Percentiles rank a stretch among this genome's conserved stretches.
Evolutionary conservation across 805 yeast species (phyloP).

Genomic region (Wickerhamiella slavikovae): DNA sequence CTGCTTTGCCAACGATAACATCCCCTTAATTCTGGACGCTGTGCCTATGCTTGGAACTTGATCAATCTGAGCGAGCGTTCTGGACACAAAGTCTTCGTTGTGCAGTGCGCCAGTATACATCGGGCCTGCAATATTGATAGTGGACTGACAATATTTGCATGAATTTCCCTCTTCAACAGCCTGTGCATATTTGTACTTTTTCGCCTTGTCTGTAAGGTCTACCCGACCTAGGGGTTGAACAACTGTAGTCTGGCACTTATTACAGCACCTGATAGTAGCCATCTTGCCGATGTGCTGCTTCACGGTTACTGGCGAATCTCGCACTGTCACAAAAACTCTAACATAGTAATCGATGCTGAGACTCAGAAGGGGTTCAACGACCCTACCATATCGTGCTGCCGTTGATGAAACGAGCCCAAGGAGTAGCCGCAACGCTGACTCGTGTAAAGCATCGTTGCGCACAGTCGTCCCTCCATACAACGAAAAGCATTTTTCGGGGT

Average conservation of each 20-base stretch:
- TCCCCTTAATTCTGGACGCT: conserved; percentile 84
- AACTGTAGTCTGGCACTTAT: conserved; percentile 61
- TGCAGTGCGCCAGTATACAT: conserved; percentile 85
- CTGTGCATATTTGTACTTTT: conserved; percentile 41
- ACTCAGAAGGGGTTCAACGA: conserved; percentile 70
- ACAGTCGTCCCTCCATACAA: conserved; percentile 83
- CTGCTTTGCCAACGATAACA: conserved; percentile 63
- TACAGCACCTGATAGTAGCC: conserved; percentile 63
- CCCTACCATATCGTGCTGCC: conserved; percentile 77
- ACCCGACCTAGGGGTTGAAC: conserved; percentile 59
- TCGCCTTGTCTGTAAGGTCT: conserved; percentile 10
- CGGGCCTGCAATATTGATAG: conserved; percentile 78
- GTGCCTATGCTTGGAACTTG: too few relatives aligned
- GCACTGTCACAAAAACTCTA: conserved; percentile 62
- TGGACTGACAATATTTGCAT: conserved; percentile 52
- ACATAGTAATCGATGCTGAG: conserved; percentile 86
- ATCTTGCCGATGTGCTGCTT: conserved; percentile 60
- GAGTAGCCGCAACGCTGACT: conserved; percentile 75
- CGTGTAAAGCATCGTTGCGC: conserved; percentile 77
- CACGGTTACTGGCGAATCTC: conserved; percentile 59
- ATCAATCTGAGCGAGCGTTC: conserved; percentile 34
- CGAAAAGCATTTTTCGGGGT: conserved; percentile 93
- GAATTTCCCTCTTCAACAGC: conserved; percentile 39
- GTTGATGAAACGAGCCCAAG: conserved; percentile 52
- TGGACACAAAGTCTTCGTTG: conserved; percentile 41